Evolutionary conservation across 2,329 filamentous ascomycete species (phyloP).

Genomic region (Ophiocordyceps camponoti-rufipedis): DNA sequence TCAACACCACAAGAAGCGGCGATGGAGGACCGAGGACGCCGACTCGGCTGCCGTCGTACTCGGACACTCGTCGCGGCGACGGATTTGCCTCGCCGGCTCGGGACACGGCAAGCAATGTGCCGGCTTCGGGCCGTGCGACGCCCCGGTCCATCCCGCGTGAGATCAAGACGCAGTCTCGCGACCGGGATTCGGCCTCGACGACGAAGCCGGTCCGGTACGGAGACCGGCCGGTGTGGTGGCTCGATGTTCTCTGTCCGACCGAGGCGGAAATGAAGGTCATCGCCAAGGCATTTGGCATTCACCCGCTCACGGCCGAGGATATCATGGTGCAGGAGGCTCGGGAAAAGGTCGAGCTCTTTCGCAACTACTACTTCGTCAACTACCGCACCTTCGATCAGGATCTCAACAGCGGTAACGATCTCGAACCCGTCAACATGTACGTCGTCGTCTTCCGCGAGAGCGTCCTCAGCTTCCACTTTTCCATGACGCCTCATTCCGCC

Average conservation of each 20-base stretch:
- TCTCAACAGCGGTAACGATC: conserved; percentile 67
- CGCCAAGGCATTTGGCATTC: conserved; percentile 84
- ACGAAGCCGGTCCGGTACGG: conserved; percentile 42
- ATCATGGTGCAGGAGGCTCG: conserved; percentile 95
- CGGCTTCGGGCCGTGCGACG: conserved; percentile 26
- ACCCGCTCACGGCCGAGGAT: conserved; percentile 87
- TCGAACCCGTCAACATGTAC: conserved; percentile 95
- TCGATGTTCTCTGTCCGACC: conserved; percentile 79
- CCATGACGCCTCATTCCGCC: conserved; percentile 85
- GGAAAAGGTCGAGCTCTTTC: conserved; percentile 94
- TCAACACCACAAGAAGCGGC: conserved; percentile 4
- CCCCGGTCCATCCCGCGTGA: conserved; percentile 20
- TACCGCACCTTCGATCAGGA: conserved; percentile 98
- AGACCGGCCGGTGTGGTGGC: conserved; percentile 87
- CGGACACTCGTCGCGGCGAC: conserved; percentile 11
- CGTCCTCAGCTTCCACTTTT: conserved; percentile 91
- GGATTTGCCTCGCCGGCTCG: conserved; percentile 12
- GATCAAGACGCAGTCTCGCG: conserved; percentile 4
- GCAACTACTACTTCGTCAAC: conserved; percentile 96
- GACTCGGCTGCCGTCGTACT: conserved; percentile 27
- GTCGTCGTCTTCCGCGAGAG: conserved; percentile 93
- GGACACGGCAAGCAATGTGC: conserved; percentile 7
- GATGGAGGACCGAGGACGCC: conserved; percentile 24
- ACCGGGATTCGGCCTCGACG: conserved; percentile 8
- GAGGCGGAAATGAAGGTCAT: conserved; percentile 92